A percentile compares a stretch with the other conserved stretches of the same genome.
phyloP scores from a whole-genome alignment of 371 early-diverging fungal genomes.

The Fennellomyces sp. region DNA sequence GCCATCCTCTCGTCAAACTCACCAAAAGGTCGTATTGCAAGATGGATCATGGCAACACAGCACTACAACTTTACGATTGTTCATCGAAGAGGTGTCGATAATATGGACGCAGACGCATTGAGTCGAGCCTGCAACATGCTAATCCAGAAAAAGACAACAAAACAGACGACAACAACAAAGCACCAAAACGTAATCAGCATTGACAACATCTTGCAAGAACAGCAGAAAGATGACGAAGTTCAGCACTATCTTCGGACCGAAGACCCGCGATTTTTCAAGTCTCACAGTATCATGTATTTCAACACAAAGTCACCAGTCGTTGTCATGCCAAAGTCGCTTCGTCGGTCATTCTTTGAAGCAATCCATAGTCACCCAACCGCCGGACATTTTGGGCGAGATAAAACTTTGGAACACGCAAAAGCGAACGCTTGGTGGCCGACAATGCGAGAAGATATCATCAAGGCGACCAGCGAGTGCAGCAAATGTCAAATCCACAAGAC shows the following conservation, averaged over 20 bases:
- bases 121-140: not conserved
- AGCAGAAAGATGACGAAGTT: not conserved
- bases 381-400: not conserved
- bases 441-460: not conserved
- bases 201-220: not conserved
- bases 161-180: not conserved
- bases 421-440: not conserved
- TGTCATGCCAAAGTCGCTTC: not conserved
- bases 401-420: not conserved
- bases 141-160: not conserved
- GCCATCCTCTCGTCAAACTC: not conserved
- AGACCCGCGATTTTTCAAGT: not conserved
- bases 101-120: conserved; percentile 1
- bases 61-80: not conserved
- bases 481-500: not conserved
- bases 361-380: not conserved
- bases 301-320: not conserved
- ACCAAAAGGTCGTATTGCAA: not conserved
- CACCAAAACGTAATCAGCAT: not conserved
- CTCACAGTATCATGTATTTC: not conserved
- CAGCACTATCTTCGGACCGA: no score
- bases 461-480: not conserved
- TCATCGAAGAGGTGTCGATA: not conserved
- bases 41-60: not conserved
- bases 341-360: not conserved